phyloP scores from a whole-genome alignment of 2,329 filamentous ascomycete species.

The Botrytis cinerea region DNA sequence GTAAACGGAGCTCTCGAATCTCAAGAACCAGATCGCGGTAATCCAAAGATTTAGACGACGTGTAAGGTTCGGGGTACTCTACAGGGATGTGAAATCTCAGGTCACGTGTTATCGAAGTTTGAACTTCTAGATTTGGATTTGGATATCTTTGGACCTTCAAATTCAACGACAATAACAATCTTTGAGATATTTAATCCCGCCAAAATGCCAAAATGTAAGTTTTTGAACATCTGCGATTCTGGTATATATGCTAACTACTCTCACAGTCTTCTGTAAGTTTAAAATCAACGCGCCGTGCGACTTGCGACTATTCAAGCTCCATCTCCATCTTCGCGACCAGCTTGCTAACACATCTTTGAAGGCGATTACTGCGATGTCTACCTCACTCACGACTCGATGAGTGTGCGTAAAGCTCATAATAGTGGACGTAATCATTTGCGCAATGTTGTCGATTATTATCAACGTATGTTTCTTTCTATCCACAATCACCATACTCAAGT shows the following conservation, averaged over 20 bases:
- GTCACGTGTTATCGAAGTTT: conserved; percentile 26
- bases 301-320: conserved; percentile 17
- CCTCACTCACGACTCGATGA: conserved; percentile 99
- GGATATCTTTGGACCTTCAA: conserved; percentile 25
- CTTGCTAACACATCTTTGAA: conserved; percentile 38
- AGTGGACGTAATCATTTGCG: conserved; percentile 93
- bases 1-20: conserved; percentile 29
- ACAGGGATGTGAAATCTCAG: conserved; percentile 26
- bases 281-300: conserved; percentile 20
- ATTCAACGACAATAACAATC: conserved; percentile 14
- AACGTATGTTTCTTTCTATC: conserved; percentile 59
- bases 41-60: conserved; percentile 31
- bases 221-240: conserved; percentile 22
- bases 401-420: conserved; percentile 98
- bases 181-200: conserved; percentile 24
- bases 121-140: conserved; percentile 21
- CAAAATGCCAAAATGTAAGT: conserved; percentile 89
- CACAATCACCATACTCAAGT: neutral
- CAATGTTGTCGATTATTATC: conserved; percentile 98
- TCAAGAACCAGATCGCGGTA: conserved; percentile 16
- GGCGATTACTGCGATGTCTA: conserved; percentile 99
- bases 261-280: conserved; percentile 68
- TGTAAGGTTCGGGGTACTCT: conserved; percentile 30
- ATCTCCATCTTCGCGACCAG: conserved; percentile 15
- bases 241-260: conserved; percentile 43